Evolutionary conservation across 2,329 filamentous ascomycete species (phyloP), one percentile per base, ranked within the genome.

Genomic region (Colletotrichum liriopes): DNA sequence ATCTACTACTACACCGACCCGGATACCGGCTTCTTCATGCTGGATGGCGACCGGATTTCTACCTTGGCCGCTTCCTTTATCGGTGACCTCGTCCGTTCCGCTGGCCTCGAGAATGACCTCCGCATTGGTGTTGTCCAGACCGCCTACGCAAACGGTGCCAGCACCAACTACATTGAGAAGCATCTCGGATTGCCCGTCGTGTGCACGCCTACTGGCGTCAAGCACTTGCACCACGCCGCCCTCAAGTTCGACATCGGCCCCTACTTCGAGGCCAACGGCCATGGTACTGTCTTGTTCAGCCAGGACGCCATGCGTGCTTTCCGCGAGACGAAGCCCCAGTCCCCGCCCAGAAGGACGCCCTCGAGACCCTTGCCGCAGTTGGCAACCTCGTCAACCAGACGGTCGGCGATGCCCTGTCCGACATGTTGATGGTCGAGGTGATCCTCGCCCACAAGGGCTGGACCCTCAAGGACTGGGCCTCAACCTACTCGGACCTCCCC

Each of bases 261-360:
- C 64, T 99, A 99, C 86, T 99, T 99, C 79, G 96, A 99, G 86
- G 96, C 96, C 75, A 99, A 99, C 81, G 96, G 96, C 39, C 96
- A 99, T 83, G 96, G 96, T 75, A 99, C 96, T 12, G 93, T 98
- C 45, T 92, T 98, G 66, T 99, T 99, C 87, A 97, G 94, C 1
- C 90, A 93, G 70, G 91, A 94, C 72, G 96, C 96, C 5, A 86
- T 96, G 58, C 92, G 93, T 77, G 88, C 90, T 60, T 97, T 99
- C 84, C 89, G 88, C 76, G 93, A 90, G 77, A 93, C 93, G 73
- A 89, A 94, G 79, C 95, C 96, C 7, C 93, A 97, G 82, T 97
- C 94, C 0, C 96, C 0, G 96, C 94, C 8, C 95, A 98, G 82
- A 93, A 96, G 80, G 93, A 94, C 77, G 94, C 96, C 2, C 89